Evolutionary conservation across 495 filamentous ascomycete species (phyloP), one percentile per base, ranked within the genome.

Genomic region (Cryomyces minteri): DNA sequence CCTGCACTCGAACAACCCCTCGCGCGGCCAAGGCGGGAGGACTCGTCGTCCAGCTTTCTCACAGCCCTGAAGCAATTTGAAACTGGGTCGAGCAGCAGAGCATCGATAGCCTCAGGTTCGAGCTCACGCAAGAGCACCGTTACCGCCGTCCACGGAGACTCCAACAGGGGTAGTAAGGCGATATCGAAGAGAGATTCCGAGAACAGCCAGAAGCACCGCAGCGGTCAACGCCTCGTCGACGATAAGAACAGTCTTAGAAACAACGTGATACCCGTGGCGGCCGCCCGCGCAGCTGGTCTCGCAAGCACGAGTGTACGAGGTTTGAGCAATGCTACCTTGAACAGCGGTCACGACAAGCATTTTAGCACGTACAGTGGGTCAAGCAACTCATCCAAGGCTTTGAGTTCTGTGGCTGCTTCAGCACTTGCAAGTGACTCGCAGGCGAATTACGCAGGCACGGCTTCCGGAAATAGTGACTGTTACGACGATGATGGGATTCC

Each of bases 1-100:
- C 60, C 60, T 7, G 44, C 55, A 5, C 47, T 56, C 30, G 39
- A 49, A 25, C 32, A 18, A 29, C 6, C 41, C 4, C 31, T 48
- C 4, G 52, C 47, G 10, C 46, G 48, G 12, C 50, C 50, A n/a
- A 31, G 53, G 30, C 41, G 53, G 31, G 51, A 56, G 8, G 43
- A 34, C 32, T 56, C 53, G 5, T 12, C 51, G 43, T 48, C 52
- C 29, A 50, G 54, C 43, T 37, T 52, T 9, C 38, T 46, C n/a
- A 51, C 52, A 7, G 39, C 42, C 6, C 48, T 51, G 9, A 40
- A 41, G 12, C 28, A 43, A 14, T 31, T 33, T 31, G 34, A 40
- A 4, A 18, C 40, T 5, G 14, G 30, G 1, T 39, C 42, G 4
- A 32, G 31, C 4, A 38, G 47, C 4, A 43, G 32, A 14, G 32